Conservation (phyloP, 176 grass and related monocot genomes). For the Avena eriantha region DNA sequence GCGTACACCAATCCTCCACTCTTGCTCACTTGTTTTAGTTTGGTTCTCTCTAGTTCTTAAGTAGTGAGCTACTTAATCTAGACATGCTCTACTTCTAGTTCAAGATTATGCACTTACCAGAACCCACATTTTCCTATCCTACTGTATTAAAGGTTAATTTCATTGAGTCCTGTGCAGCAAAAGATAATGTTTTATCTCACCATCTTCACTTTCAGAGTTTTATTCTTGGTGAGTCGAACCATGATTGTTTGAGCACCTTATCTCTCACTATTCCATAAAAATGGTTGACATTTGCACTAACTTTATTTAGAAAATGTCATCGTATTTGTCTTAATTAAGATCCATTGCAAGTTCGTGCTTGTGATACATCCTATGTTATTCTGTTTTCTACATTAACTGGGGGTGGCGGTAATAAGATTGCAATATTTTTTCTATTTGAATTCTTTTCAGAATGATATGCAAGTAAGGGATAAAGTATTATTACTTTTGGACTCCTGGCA, state of each 20-base stretch:
- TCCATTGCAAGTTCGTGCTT: constrained; percentile 14
- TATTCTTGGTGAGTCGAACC: not conserved
- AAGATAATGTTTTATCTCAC: not conserved
- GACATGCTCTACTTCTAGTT: constrained; percentile 2
- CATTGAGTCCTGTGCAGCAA: not conserved
- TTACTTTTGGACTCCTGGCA: constrained; percentile 96
- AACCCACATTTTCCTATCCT: constrained; percentile 22
- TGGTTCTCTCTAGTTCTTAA: constrained; percentile 23
- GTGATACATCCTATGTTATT: constrained; percentile 1
- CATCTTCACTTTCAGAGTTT: constrained; percentile 13
- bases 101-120: not conserved
- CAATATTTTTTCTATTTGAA: constrained; percentile 17
- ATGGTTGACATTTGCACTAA: not conserved
- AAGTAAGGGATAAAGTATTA: constrained; percentile 82
- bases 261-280: not conserved
- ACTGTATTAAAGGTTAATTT: not conserved
- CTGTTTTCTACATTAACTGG: not conserved
- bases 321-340: constrained; percentile 14
- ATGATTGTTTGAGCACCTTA: constrained; percentile 12
- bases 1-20: not conserved
- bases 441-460: constrained; percentile 79
- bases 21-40: not conserved
- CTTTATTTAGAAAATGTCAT: constrained; percentile 1
- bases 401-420: not conserved
- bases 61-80: constrained; percentile 9